Base-by-base conservation (phyloP, 2,329 filamentous ascomycete genomes). In the Ceratocystis colombiana region DNA sequence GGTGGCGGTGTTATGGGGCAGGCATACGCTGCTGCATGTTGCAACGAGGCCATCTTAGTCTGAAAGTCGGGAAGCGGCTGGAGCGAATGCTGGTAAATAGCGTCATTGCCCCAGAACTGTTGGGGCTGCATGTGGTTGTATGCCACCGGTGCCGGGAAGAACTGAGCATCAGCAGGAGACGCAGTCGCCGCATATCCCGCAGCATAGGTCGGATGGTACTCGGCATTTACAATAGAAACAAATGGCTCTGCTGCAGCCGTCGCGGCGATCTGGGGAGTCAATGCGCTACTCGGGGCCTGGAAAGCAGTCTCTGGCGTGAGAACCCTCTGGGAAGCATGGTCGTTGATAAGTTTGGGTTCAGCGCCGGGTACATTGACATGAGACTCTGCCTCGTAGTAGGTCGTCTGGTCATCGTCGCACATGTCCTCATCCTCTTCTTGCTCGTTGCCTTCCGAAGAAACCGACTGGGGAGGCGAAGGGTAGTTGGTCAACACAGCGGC, bases 381-480 rank as follows among this genome's bases (percentile, higher is more conserved):
- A 10, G 55, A 37, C 28, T 59, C 30, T 6, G 15, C 2, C 55
- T 59, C 55, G 17, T 33, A 30, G 22, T 59, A 20, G 17, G 17
- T 15, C 3, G 15, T n/a, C 55, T 59, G 55, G 8, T 37, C 55
- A 17, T 37, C 55, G 28, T 59, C 55, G 30, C 55, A 59, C 55
- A 33, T 25, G 10, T 46, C 41, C 6, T 63, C 44, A 1, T 63
- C 61, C 10, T 20, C 44, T 6, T 62, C 37, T 15, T 62, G n/a
- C 3, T 44, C 37, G 20, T 45, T 41, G 8, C 44, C 61, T 15
- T 46, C 61, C 3, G 61, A 64, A 20, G 45, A 22, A 20, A 46
- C 17, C 48, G 79, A 78, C 48, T 78, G 78, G 30, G 73, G 61
- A 46, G 61, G 61, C 8, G 48, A 53, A 5, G 48, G 48, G 22